Evolutionary conservation across 495 filamentous ascomycete genomes (phyloP), one percentile per base, ranked within the genome.

Genomic region (Penicillium canariense): DNA sequence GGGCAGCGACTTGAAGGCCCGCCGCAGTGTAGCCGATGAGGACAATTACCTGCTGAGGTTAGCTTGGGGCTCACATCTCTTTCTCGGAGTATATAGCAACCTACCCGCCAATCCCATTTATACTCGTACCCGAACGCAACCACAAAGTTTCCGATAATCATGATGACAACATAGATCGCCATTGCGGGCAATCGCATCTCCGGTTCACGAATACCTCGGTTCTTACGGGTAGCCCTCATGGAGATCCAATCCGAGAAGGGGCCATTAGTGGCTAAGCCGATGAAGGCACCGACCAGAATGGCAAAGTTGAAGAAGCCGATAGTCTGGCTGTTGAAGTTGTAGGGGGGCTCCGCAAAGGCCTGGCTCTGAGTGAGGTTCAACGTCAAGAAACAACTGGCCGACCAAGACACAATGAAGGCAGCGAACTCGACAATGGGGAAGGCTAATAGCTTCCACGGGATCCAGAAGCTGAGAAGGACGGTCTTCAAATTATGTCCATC

Each of bases 151-250:
- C 85, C 85, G 10, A 84, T 68, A 4, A 81, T 77, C 64, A 77
- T 79, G 42, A 84, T 71, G 6, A 84, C 57, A 12, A 83, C 74
- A 44, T 81, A 82, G 14, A 81, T 81, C n/a, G 86, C 74, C 72
- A 86, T 80, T 0, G 83, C 77, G 4, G 79, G 80, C 25, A 88
- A 66, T 20, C 84, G 72, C 86, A 89, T 88, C 60, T 89, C 85
- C 0, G 85, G 83, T 67, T 89, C 85, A 43, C 85, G 79, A 62
- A 88, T 83, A 14, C 84, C 84, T 20, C 68, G 55, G 60, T 89
- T 88, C 46, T 71, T 69, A 20, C 66, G 68, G 5, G 85, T 88
- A 8, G 78, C 69, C 25, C 71, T 70, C 54, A 81, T 84, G 11
- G 81, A 79, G 17, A 88, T 69, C 63, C 75, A 81, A 61, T 87